Conservation (phyloP, 2,329 filamentous ascomycete genomes). For the Epichloe sylvatica region DNA sequence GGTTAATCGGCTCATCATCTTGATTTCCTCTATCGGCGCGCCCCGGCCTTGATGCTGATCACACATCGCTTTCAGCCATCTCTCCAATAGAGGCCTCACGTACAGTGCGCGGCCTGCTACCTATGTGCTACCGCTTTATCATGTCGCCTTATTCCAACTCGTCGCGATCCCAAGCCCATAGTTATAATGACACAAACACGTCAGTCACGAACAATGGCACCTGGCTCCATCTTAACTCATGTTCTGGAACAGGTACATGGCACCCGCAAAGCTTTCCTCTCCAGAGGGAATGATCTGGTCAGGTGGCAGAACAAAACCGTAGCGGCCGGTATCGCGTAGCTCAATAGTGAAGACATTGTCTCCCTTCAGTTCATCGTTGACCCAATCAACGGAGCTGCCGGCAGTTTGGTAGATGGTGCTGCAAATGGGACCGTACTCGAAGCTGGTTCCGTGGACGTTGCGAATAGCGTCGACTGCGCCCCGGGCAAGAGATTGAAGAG, state of each 20-base stretch:
- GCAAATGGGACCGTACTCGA: conserved; percentile 39
- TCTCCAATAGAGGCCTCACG: background rate
- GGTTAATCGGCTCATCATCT: background rate
- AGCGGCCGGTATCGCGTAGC: conserved; percentile 22
- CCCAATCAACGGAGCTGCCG: conserved; percentile 32
- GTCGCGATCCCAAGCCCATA: background rate
- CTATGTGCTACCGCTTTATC: background rate
- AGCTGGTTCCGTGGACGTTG: conserved; percentile 24
- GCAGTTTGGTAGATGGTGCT: conserved; percentile 45
- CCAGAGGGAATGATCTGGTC: conserved; percentile 29
- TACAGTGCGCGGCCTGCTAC: background rate
- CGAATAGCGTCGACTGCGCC: conserved; percentile 37
- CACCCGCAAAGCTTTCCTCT: conserved; percentile 29
- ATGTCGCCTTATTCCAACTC: background rate
- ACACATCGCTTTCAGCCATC: background rate
- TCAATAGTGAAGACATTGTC: conserved; percentile 28
- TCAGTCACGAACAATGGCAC: background rate
- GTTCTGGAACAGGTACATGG: conserved; percentile 44
- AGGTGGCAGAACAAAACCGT: conserved; percentile 30
- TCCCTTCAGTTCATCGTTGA: conserved; percentile 26
- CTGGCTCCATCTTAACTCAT: conserved; percentile 17
- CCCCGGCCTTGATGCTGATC: background rate
- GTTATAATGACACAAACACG: background rate
- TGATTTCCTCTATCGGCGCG: background rate
- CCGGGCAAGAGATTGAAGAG: conserved; percentile 34